Evolutionary conservation across 106 monocot genomes (phyloP).

Genomic region (Dactylorhiza incarnata): DNA sequence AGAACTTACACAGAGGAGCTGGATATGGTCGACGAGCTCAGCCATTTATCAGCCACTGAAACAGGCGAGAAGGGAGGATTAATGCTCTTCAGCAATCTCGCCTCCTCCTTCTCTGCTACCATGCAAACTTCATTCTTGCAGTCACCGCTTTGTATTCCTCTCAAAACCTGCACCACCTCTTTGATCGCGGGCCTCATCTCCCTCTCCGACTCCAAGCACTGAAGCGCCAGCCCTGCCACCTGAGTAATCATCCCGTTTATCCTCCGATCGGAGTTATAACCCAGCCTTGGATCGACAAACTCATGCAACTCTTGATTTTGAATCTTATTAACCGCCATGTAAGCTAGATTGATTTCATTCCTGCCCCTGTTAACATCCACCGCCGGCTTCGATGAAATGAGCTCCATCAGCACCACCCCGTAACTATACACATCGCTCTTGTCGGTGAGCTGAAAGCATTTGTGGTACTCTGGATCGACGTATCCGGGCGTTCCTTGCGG

Average conservation of each 20-base stretch:
- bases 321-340: slow-evolving; percentile 21
- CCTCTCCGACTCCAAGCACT: slow-evolving; percentile 19
- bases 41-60: slow-evolving; percentile 4
- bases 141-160: background rate
- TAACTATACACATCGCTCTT: slow-evolving; percentile 31
- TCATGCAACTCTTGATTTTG: slow-evolving; percentile 8
- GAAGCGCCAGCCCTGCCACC: slow-evolving; percentile 18
- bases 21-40: background rate
- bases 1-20: background rate
- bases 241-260: slow-evolving; percentile 14
- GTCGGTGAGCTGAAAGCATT: slow-evolving; percentile 21
- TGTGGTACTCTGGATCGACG: slow-evolving; percentile 25
- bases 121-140: background rate
- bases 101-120: background rate
- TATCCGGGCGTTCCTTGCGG: slow-evolving; percentile 28
- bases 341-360: slow-evolving; percentile 13
- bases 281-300: slow-evolving; percentile 14
- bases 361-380: slow-evolving; percentile 11
- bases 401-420: slow-evolving; percentile 28
- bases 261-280: background rate
- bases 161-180: slow-evolving; percentile 16
- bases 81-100: background rate
- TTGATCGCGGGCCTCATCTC: slow-evolving; percentile 20
- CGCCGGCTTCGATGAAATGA: slow-evolving; percentile 26
- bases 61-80: background rate